These are phyloP conservation scores for Lyophyllum atratum DNA, from an alignment of 768 basidiomycete genomes.

Conservation along the genomic window DNA sequence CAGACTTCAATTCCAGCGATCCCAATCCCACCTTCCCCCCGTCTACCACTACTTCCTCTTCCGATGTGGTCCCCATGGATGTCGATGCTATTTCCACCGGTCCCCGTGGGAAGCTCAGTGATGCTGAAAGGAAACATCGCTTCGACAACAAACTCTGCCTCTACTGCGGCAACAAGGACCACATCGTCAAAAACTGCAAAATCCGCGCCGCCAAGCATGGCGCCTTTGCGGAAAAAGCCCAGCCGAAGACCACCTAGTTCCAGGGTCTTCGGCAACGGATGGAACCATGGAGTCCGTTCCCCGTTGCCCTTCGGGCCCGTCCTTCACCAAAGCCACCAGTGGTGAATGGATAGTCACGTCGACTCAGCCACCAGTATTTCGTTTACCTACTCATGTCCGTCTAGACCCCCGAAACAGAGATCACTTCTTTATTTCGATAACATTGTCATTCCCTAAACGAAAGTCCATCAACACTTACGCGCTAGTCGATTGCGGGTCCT, in stretches of 20 bases:
- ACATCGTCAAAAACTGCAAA: slow-evolving; percentile 28
- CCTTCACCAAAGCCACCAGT: slow-evolving; percentile 12
- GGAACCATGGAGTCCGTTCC: slow-evolving; percentile 25
- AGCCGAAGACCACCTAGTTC: too few relatives aligned
- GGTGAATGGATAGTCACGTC: slow-evolving; percentile 19
- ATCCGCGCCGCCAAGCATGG: slow-evolving; percentile 8
- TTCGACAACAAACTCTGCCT: too few relatives aligned
- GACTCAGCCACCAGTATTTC: slow-evolving; percentile 20
- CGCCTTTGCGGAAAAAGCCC: too few relatives aligned
- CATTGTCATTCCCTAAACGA: slow-evolving; percentile 30
- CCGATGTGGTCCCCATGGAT: too few relatives aligned
- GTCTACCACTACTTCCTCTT: too few relatives aligned
- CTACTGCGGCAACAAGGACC: slow-evolving; percentile 36
- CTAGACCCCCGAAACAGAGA: slow-evolving; percentile 10
- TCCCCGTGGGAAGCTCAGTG: too few relatives aligned
- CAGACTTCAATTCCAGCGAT: too few relatives aligned
- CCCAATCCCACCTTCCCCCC: too few relatives aligned
- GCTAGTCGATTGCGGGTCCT: slow-evolving; percentile 39
- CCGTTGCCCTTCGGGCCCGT: slow-evolving; percentile 21
- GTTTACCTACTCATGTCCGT: slow-evolving; percentile 17
- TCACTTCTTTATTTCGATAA: slow-evolving; percentile 31
- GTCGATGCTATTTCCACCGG: too few relatives aligned
- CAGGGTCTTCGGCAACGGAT: too few relatives aligned
- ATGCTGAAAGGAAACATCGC: too few relatives aligned
- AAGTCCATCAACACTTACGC: slow-evolving; percentile 33